Evolutionary conservation across 495 filamentous ascomycete genomes (phyloP).

Genomic region (Penicillium psychrofluorescens): DNA sequence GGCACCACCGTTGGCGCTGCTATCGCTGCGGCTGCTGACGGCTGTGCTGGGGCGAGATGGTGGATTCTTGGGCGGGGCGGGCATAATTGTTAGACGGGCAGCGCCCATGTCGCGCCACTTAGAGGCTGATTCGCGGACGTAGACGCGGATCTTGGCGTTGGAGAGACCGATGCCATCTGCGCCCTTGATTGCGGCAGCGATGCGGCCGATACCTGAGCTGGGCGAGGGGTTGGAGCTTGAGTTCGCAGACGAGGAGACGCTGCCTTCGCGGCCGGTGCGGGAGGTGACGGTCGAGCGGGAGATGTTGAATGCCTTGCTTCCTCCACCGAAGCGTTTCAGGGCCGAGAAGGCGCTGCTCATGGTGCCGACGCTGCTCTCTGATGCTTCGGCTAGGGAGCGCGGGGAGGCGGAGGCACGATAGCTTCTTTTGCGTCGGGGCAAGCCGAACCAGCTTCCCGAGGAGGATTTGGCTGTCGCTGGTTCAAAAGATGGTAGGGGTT

Average conservation of each 20-base stretch:
- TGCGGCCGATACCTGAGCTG: constrained; percentile 49
- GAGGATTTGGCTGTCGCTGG: constrained; percentile 17
- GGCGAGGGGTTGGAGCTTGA: constrained; percentile 36
- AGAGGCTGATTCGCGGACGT: constrained; percentile 64
- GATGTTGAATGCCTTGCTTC: constrained; percentile 70
- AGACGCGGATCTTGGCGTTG: constrained; percentile 76
- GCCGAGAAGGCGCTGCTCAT: constrained; percentile 64
- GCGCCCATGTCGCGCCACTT: constrained; percentile 90
- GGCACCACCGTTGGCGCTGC: constrained; percentile 1
- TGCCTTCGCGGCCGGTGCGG: constrained; percentile 48
- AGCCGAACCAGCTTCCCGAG: constrained; percentile 35
- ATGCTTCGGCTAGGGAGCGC: constrained; percentile 43
- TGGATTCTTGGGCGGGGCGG: constrained; percentile 48
- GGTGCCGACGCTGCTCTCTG: constrained; percentile 51
- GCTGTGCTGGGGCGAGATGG: constrained; percentile 27
- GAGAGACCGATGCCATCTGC: constrained; percentile 54
- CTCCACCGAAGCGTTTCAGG: constrained; percentile 58
- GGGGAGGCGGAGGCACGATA: constrained; percentile 53
- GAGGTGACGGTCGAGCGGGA: constrained; percentile 54
- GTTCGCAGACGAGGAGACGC: constrained; percentile 53
- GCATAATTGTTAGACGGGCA: constrained; percentile 73
- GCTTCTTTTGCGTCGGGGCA: constrained; percentile 43
- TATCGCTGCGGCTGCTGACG: constrained; percentile 19
- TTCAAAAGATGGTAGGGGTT: constrained; percentile 21
- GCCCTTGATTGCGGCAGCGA: constrained; percentile 45